phyloP scores from a whole-genome alignment of 1,284 basidiomycete species.

The Trichosporon asahii region DNA sequence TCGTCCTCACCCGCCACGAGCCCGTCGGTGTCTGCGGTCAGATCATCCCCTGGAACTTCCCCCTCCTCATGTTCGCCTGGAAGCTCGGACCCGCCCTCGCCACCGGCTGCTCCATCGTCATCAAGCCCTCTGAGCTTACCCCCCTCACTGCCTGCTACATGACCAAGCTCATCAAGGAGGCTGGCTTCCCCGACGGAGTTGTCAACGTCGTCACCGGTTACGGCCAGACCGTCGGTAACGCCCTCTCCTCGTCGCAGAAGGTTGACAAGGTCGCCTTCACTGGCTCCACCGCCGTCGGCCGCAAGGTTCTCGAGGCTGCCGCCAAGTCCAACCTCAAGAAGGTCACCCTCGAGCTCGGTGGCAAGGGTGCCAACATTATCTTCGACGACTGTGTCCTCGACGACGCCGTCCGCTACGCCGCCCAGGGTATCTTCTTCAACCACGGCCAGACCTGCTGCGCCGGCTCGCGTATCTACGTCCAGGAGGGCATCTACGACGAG shows the following conservation, averaged over 20 bases:
- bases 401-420: slow-evolving; percentile 74
- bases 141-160: slow-evolving; percentile 63
- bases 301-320: slow-evolving; percentile 57
- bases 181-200: slow-evolving; percentile 65
- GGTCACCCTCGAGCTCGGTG: slow-evolving; percentile 89
- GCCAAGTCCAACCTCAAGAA: slow-evolving; percentile 59
- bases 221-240: slow-evolving; percentile 64
- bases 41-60: slow-evolving; percentile 72
- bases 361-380: slow-evolving; percentile 74
- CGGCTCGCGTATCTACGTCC: slow-evolving; percentile 61
- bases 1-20: slow-evolving; percentile 78
- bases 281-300: slow-evolving; percentile 58
- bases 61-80: slow-evolving; percentile 70
- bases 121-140: slow-evolving; percentile 89
- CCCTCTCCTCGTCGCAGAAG: slow-evolving; percentile 57
- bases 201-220: slow-evolving; percentile 67
- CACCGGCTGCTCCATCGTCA: slow-evolving; percentile 73
- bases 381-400: slow-evolving; percentile 61
- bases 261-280: slow-evolving; percentile 61
- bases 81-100: slow-evolving; percentile 82
- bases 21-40: slow-evolving; percentile 84
- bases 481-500: slow-evolving; percentile 72
- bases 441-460: slow-evolving; percentile 72
- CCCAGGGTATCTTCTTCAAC: slow-evolving; percentile 66
- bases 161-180: slow-evolving; percentile 55